Evolutionary conservation across 768 basidiomycete species (phyloP).

Genomic region (Naganishia kalamii): DNA sequence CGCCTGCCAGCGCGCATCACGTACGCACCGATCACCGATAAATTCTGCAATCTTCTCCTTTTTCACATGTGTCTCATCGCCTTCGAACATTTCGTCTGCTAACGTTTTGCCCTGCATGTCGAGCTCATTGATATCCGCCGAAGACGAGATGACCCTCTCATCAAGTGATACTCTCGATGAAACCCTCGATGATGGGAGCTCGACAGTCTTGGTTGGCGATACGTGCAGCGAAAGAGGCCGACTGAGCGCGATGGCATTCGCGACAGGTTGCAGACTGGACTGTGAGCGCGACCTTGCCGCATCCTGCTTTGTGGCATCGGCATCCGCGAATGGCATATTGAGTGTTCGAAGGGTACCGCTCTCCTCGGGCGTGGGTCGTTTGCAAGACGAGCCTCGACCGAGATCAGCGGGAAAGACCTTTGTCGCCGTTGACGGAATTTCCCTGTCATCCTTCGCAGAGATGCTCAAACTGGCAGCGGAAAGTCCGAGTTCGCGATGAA

Average conservation of each 20-base stretch:
- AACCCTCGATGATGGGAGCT: neutral
- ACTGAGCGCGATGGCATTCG: too few relatives aligned
- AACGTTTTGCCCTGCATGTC: slow-evolving; percentile 59
- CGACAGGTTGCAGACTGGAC: too few relatives aligned
- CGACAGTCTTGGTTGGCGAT: neutral
- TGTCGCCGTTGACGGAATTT: neutral
- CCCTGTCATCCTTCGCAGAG: neutral
- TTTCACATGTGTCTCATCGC: slow-evolving; percentile 74
- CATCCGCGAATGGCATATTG: too few relatives aligned
- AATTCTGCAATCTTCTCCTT: slow-evolving; percentile 94
- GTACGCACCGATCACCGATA: slow-evolving; percentile 81
- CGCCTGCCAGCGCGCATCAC: neutral
- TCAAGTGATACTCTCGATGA: neutral
- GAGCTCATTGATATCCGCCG: slow-evolving; percentile 24
- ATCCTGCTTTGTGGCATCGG: too few relatives aligned
- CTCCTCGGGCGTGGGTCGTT: too few relatives aligned
- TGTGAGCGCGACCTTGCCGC: too few relatives aligned
- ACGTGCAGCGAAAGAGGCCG: too few relatives aligned
- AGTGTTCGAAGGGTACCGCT: too few relatives aligned
- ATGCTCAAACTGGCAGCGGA: slow-evolving; percentile 25
- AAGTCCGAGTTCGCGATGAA: slow-evolving; percentile 38
- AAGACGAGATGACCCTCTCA: neutral
- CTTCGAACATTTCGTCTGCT: slow-evolving; percentile 73
- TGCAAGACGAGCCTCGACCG: neutral
- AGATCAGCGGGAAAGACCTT: neutral